Conservation (phyloP, 176 grass and related monocot genomes). For the Triticum monococcum region DNA sequence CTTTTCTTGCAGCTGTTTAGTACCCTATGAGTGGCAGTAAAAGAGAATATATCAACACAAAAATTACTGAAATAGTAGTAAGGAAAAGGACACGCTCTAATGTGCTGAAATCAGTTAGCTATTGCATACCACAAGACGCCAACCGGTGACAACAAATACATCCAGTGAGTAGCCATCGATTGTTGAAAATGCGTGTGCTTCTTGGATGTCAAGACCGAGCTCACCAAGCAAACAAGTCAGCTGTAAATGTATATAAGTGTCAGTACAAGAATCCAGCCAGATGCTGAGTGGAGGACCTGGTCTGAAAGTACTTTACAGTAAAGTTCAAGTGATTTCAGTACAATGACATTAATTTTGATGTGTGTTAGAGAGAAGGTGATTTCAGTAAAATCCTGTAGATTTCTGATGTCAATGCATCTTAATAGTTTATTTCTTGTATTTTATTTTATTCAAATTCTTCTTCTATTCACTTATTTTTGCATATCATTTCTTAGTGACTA, state of each 20-base stretch:
- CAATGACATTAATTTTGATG: background rate
- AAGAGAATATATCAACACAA: background rate
- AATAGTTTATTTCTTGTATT: background rate
- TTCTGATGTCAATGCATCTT: background rate
- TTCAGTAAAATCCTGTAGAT: background rate
- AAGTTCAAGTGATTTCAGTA: slow-evolving; percentile 7
- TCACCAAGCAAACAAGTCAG: slow-evolving; percentile 77
- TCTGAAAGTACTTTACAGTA: background rate
- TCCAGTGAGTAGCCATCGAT: slow-evolving; percentile 77
- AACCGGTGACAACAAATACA: slow-evolving; percentile 82
- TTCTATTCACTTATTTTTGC: background rate
- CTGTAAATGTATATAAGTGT: slow-evolving; percentile 37
- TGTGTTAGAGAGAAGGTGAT: background rate
- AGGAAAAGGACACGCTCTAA: background rate
- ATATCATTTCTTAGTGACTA: background rate
- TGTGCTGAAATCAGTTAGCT: background rate
- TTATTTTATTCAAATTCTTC: background rate
- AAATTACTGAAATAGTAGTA: background rate
- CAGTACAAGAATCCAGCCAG: background rate
- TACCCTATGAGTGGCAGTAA: slow-evolving; percentile 40
- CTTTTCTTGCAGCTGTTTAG: slow-evolving; percentile 45
- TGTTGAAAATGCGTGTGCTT: slow-evolving; percentile 93
- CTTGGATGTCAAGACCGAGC: slow-evolving; percentile 85
- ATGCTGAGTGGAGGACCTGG: background rate
- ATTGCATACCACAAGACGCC: slow-evolving; percentile 64